A percentile compares a stretch with the other conserved stretches of the same genome.
Conservation (phyloP, 2,329 filamentous ascomycete genomes). For the Epichloe festucae region DNA sequence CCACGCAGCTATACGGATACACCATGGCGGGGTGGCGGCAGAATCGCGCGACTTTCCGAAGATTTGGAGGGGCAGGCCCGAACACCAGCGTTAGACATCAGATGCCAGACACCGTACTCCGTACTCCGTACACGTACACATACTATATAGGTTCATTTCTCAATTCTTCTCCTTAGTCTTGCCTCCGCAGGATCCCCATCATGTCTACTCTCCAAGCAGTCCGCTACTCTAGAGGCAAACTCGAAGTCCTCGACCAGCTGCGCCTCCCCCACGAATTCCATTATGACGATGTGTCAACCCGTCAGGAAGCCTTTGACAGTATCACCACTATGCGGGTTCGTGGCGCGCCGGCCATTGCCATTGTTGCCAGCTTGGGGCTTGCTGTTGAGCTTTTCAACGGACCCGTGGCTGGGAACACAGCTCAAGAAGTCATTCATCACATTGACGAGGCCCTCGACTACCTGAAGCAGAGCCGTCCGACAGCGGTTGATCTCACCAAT, state of each 20-base stretch:
- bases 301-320: constrained; percentile 67
- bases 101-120: too few relatives aligned
- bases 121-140: too few relatives aligned
- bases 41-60: constrained; percentile 11
- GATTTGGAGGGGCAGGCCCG: constrained; percentile 19
- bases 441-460: constrained; percentile 72
- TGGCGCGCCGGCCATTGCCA: constrained; percentile 86
- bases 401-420: constrained; percentile 26
- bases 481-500: constrained; percentile 88
- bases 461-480: constrained; percentile 78
- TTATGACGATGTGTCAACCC: constrained; percentile 59
- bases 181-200: neutral
- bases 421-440: constrained; percentile 51
- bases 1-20: neutral
- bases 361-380: constrained; percentile 83
- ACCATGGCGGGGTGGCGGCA: constrained; percentile 19
- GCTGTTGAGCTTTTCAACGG: constrained; percentile 67
- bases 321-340: constrained; percentile 70
- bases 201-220: constrained; percentile 63
- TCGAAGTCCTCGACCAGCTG: constrained; percentile 75
- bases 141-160: neutral
- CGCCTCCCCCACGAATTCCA: constrained; percentile 66
- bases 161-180: neutral
- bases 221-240: constrained; percentile 56
- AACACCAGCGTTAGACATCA: neutral